Percentiles rank a stretch among this genome's conserved stretches.
Evolutionary conservation across 441 rosid genomes (phyloP).

Genomic region (Populus hybrid): DNA sequence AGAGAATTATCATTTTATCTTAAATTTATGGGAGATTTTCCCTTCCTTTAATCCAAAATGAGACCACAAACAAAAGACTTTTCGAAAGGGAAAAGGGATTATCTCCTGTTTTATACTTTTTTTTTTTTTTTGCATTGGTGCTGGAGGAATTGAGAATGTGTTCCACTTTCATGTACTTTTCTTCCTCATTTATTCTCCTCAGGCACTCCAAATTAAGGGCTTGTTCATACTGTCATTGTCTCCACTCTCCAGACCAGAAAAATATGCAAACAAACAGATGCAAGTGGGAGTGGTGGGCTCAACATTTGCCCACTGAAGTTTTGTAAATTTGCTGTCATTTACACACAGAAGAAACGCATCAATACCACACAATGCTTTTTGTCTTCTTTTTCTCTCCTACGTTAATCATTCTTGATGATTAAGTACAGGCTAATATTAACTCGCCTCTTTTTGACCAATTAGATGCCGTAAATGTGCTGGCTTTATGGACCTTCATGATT

Average conservation of each 20-base stretch:
- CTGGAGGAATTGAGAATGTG: background rate
- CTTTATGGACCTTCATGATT: too few relatives aligned
- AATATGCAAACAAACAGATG: too few relatives aligned
- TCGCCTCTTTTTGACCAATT: too few relatives aligned
- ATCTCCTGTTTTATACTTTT: too few relatives aligned
- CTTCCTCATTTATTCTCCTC: rapidly evolving
- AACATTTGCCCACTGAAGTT: background rate
- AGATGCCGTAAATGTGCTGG: too few relatives aligned
- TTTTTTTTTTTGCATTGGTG: too few relatives aligned
- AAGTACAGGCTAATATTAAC: too few relatives aligned
- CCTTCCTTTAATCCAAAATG: background rate
- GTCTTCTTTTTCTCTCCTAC: background rate
- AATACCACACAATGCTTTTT: background rate
- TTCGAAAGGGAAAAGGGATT: background rate
- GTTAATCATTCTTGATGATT: too few relatives aligned
- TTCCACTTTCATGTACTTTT: background rate
- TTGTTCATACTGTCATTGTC: too few relatives aligned
- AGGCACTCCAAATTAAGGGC: too few relatives aligned
- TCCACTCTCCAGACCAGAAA: too few relatives aligned
- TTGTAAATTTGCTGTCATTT: slow-evolving; percentile 11
- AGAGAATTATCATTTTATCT: too few relatives aligned
- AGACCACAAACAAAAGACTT: background rate
- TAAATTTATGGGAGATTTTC: background rate
- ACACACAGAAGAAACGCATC: background rate
- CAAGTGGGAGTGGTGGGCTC: background rate